Percentiles rank a stretch among this genome's conserved stretches.
These are phyloP conservation scores for Scenedesmus sp. DNA, from an alignment of 163 green algal species.

Conservation along the genomic window DNA sequence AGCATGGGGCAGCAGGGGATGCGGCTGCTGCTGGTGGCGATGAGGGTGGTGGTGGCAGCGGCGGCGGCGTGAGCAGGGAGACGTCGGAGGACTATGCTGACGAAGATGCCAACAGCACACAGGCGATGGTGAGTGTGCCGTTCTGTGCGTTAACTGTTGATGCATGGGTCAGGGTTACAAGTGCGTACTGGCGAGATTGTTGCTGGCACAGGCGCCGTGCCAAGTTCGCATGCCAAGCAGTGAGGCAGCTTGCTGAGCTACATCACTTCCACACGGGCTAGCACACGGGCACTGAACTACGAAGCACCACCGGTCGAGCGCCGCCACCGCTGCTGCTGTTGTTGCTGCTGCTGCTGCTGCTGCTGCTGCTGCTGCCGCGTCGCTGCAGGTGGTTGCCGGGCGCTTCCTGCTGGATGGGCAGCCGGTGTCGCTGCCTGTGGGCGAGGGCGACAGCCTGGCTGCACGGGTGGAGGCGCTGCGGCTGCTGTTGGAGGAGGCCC, in stretches of 20 bases:
- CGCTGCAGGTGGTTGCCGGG: conserved; percentile 58
- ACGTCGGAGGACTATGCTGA: neutral
- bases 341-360: neutral
- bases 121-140: conserved; percentile 15
- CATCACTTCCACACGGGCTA: neutral
- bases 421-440: conserved; percentile 66
- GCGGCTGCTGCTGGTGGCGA: neutral
- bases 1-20: neutral
- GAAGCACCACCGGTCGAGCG: no score
- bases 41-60: neutral
- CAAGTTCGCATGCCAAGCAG: neutral
- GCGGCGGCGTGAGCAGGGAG: conserved; percentile 7
- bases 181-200: neutral
- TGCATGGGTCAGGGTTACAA: no score
- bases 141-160: no score
- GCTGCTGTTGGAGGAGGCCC: conserved; percentile 68
- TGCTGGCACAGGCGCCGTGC: neutral
- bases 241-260: neutral
- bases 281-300: no score
- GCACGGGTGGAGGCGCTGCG: conserved; percentile 76
- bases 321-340: no score
- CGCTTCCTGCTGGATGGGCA: conserved; percentile 71
- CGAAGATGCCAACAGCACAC: neutral
- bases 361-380: conserved; percentile 4
- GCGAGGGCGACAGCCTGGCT: conserved; percentile 60